These are phyloP conservation scores for Yamadazyma atlantica DNA, from an alignment of 1,139 yeast species.

Conservation along the genomic window DNA sequence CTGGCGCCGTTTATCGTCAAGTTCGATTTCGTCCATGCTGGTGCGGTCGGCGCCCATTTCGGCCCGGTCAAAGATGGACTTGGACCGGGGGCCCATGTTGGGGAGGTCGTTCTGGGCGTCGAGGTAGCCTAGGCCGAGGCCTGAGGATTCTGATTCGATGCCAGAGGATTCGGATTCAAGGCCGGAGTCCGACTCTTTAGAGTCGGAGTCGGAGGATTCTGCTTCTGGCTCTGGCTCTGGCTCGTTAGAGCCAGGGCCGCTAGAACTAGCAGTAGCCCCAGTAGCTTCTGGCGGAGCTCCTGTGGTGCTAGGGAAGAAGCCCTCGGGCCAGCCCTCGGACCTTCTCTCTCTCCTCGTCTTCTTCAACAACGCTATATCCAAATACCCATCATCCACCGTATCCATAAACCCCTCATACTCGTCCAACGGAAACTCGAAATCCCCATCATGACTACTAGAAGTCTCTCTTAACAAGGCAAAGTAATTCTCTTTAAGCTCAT, in stretches of 20 bases:
- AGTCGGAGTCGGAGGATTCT: too few species aligned
- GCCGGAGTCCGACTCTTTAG: constrained; percentile 5
- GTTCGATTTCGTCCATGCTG: constrained; percentile 11
- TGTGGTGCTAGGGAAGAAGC: too few species aligned
- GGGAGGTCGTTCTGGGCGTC: constrained; percentile 24
- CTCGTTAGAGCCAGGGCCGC: too few species aligned
- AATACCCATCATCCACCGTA: constrained; percentile 59
- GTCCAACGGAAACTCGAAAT: constrained; percentile 40
- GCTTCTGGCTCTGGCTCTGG: constrained; percentile 5
- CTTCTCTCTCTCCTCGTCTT: constrained; percentile 28
- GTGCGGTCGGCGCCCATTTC: constrained; percentile 13
- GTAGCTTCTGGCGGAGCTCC: constrained; percentile 10
- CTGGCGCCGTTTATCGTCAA: constrained; percentile 10
- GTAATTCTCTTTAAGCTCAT: constrained; percentile 31
- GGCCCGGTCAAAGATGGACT: constrained; percentile 37
- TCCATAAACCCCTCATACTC: constrained; percentile 79
- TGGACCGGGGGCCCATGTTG: constrained; percentile 33
- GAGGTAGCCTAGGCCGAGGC: constrained; percentile 25
- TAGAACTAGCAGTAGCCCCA: too few species aligned
- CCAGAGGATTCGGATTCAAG: too few species aligned
- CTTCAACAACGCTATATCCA: constrained; percentile 56
- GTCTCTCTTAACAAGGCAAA: constrained; percentile 25
- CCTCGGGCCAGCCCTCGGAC: too few species aligned
- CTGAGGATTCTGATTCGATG: too few species aligned
- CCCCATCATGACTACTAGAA: constrained; percentile 22